Base-by-base conservation (phyloP, 2,329 filamentous ascomycete genomes). In the Pseudogymnoascus sp. region DNA sequence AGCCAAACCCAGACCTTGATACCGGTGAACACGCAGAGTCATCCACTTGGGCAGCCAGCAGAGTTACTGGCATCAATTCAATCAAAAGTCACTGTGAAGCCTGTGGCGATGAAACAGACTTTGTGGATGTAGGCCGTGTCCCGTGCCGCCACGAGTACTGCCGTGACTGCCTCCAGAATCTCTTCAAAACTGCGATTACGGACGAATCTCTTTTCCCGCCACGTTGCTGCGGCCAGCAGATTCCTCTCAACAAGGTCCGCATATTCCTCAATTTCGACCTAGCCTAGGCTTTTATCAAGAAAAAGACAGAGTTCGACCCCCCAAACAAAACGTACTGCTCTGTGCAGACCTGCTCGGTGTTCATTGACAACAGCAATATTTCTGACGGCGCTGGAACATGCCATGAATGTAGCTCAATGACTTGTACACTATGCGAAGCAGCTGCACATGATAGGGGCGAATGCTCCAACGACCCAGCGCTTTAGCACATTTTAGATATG, bases 201-300 rank as follows among this genome's bases (percentile, higher is more conserved):
- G 79, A 84, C 63, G 79, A 85, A 61, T 73, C 76, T 0, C 66
- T 81, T 0, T 86, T 83, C 62, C 83, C 83, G 0, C 81, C 83
- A 0, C 74, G 75, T 1, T 86, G 83, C 70, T 85, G 82, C 66
- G 62, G 66, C 0, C 65, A 76, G 26, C 62, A 68, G 0, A 79
- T 85, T 4, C 68, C 75, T 0, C 58, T 80, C 0, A 68, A 70
- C 0, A 58, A 63, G 0, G 73, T 73, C 29, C 68, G 68, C 0
- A 39, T 66, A 1, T 73, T 79, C 54, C 71, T 85, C 0, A 66
- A 72, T 0, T 4, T 64, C 0, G 61, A 74, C 1, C 50, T 81
- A 0, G 61, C 75, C 0, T 63, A 67, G 0, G 39, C 68, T 7
- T 83, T 78, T 63, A 66, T 71, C 8, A 68, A 68, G 1, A 85